Percentiles rank a stretch among this genome's conserved stretches.
Conservation (phyloP, 2,329 filamentous ascomycete genomes). For the Cercospora citrullina region DNA sequence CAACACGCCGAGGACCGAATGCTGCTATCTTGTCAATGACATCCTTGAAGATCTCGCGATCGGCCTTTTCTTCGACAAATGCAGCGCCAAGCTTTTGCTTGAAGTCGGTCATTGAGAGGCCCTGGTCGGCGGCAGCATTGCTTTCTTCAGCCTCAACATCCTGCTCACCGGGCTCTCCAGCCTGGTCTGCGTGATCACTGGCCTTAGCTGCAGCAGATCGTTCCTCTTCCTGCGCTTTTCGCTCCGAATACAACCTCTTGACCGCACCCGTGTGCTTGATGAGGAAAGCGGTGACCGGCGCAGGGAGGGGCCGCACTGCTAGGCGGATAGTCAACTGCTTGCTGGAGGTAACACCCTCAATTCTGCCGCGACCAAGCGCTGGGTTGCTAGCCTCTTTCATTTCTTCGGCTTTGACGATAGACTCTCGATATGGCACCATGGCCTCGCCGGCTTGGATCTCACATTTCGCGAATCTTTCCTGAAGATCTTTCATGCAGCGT, state of each 20-base stretch:
- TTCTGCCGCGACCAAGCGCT: constrained; percentile 79
- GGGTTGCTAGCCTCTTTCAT: constrained; percentile 88
- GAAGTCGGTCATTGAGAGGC: constrained; percentile 73
- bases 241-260: constrained; percentile 74
- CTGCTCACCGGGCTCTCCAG: constrained; percentile 39
- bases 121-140: constrained; percentile 57
- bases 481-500: constrained; percentile 86
- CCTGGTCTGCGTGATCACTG: constrained; percentile 32
- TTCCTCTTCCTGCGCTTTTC: constrained; percentile 53
- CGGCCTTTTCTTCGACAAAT: constrained; percentile 71
- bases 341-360: constrained; percentile 73
- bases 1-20: constrained; percentile 82
- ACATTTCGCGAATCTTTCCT: constrained; percentile 88
- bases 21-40: constrained; percentile 79
- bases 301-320: constrained; percentile 75
- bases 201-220: constrained; percentile 40
- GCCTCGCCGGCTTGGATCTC: constrained; percentile 92
- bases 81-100: constrained; percentile 67
- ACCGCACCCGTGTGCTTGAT: constrained; percentile 74
- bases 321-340: constrained; percentile 80
- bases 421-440: constrained; percentile 94
- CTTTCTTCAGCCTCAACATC: constrained; percentile 50
- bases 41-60: constrained; percentile 74
- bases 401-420: constrained; percentile 78
- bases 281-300: constrained; percentile 79